These are phyloP conservation scores for Pythium guiyangense DNA, from an alignment of 352 stramenopile genomes.

Conservation along the genomic window DNA sequence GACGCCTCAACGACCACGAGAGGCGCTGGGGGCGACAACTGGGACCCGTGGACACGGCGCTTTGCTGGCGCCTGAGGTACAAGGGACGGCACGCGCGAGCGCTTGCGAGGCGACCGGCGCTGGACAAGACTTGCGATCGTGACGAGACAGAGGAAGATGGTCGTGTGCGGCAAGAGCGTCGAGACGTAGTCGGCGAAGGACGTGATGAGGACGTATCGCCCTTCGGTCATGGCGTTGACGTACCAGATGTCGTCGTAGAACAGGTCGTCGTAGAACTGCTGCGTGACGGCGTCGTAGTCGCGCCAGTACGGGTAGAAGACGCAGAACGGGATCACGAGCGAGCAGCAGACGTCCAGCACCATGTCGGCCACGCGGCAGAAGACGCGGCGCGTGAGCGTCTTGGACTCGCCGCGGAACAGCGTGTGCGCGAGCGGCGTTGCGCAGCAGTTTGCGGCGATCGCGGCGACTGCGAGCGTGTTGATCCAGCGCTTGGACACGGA, in stretches of 20 bases:
- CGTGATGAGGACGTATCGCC: conserved; percentile 19
- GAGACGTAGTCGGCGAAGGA: conserved; percentile 47
- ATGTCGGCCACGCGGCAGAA: conserved; percentile 12
- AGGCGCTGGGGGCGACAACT: no score
- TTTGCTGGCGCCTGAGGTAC: not conserved
- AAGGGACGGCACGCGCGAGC: no score
- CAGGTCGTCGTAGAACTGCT: not conserved
- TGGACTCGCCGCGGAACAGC: conserved; percentile 5
- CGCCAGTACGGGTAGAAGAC: conserved; percentile 17
- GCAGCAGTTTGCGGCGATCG: conserved; percentile 16
- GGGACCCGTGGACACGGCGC: no score
- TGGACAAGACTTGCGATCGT: conserved; percentile 6
- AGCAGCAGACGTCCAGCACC: conserved; percentile 16
- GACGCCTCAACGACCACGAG: no score
- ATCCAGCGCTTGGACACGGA: conserved; percentile 15
- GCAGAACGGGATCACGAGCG: conserved; percentile 16
- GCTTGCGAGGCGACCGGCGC: not conserved
- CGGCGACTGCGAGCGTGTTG: conserved; percentile 15
- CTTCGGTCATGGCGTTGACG: conserved; percentile 1
- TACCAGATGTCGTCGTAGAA: conserved; percentile 9
- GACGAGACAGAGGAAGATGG: not conserved
- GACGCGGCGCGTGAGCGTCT: conserved; percentile 4
- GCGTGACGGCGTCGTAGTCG: conserved; percentile 2
- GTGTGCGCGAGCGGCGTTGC: conserved; percentile 7
- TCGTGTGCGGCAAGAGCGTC: conserved; percentile 15